Percentiles rank a stretch among this genome's conserved stretches.
phyloP scores from a whole-genome alignment of 306 rosid genomes.

The Acmispon strigosus region DNA sequence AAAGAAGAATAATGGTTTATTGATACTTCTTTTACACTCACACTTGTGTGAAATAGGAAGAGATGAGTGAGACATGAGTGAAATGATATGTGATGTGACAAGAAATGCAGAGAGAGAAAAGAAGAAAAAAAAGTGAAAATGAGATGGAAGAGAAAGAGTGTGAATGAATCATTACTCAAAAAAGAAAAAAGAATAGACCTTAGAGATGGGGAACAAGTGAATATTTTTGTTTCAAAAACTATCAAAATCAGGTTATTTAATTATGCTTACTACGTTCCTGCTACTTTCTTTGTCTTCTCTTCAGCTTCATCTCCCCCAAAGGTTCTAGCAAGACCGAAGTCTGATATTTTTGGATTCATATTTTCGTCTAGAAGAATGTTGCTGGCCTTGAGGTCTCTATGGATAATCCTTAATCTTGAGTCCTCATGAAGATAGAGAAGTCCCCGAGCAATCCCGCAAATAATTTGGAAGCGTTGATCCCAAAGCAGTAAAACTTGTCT shows the following conservation, averaged over 20 bases:
- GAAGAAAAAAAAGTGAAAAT: too few species aligned
- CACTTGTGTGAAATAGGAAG: too few species aligned
- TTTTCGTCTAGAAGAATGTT: constrained; percentile 44
- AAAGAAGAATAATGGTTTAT: too few species aligned
- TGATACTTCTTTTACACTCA: too few species aligned
- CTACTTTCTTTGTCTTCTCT: constrained; percentile 39
- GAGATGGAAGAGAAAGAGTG: too few species aligned
- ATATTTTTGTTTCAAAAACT: not conserved
- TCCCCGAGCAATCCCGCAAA: constrained; percentile 43
- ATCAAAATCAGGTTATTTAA: not conserved
- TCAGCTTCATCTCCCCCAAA: constrained; percentile 34
- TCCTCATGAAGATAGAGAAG: constrained; percentile 55
- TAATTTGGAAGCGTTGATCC: constrained; percentile 40
- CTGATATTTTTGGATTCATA: constrained; percentile 57
- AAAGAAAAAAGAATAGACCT: not conserved
- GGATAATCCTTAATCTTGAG: constrained; percentile 48
- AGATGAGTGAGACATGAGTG: too few species aligned
- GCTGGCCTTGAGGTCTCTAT: constrained; percentile 51
- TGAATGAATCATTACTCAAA: too few species aligned
- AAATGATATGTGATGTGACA: too few species aligned
- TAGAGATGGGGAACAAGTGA: not conserved
- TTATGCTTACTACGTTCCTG: constrained; percentile 50
- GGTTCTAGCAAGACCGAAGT: constrained; percentile 52
- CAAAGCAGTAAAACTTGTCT: constrained; percentile 22
- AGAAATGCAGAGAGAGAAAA: too few species aligned